Conservation (phyloP, 179 eudicot genomes). For the Beta corolliflora region DNA sequence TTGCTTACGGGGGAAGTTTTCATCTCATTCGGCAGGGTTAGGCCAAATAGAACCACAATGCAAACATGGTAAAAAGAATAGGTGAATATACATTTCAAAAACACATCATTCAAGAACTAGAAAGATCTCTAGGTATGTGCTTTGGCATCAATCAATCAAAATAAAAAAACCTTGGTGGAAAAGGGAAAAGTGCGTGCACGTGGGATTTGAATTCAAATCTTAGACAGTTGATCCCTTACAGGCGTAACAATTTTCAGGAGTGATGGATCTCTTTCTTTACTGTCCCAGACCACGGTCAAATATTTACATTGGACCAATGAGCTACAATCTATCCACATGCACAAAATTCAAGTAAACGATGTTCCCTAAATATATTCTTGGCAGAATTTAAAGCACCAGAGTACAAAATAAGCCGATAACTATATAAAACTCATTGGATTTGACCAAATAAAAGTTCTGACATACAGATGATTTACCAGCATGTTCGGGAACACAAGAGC, state of each 20-base stretch:
- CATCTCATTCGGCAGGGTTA: constrained; percentile 5
- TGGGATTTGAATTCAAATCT: not conserved
- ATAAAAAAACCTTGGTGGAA: not conserved
- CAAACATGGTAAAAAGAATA: not conserved
- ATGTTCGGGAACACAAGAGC: not conserved
- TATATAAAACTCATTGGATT: too few species aligned
- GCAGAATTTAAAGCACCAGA: too few species aligned
- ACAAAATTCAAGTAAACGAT: not conserved
- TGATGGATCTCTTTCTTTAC: too few species aligned
- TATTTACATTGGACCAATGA: too few species aligned
- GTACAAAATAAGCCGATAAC: too few species aligned
- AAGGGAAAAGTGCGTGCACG: not conserved
- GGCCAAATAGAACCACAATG: constrained; percentile 3
- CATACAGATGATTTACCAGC: not conserved
- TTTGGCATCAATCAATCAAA: constrained; percentile 7
- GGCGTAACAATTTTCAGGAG: too few species aligned
- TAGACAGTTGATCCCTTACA: not conserved
- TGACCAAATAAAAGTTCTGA: too few species aligned
- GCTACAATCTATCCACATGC: too few species aligned
- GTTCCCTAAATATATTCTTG: not conserved
- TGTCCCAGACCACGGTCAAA: too few species aligned
- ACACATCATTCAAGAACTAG: not conserved
- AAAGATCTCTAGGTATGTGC: not conserved
- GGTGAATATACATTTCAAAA: not conserved
- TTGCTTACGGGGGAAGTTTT: not conserved